Evolutionary conservation across 495 filamentous ascomycete genomes (phyloP).

Genomic region (Delitschia confertaspora): DNA sequence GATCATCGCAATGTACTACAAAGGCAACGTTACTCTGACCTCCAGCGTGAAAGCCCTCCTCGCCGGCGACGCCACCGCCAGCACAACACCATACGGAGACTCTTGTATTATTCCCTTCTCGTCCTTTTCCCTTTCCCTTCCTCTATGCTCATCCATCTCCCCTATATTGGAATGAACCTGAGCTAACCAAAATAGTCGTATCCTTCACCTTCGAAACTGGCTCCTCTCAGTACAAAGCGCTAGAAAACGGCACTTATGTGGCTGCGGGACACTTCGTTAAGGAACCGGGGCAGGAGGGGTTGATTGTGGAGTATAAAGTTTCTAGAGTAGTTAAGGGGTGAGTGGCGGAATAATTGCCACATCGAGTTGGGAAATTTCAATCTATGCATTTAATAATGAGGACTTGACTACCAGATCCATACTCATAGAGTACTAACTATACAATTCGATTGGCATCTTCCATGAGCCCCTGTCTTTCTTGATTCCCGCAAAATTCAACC

Average conservation of each 20-base stretch:
- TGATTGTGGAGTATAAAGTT: conserved; percentile 26
- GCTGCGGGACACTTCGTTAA: conserved; percentile 22
- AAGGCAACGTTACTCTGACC: conserved; percentile 20
- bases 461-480: no score
- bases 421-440: no score
- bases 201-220: conserved; percentile 24
- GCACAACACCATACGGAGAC: conserved; percentile 19
- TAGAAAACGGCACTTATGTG: conserved; percentile 20
- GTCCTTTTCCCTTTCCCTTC: background rate
- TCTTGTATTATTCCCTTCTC: conserved; percentile 8
- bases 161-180: no score
- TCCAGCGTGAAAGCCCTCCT: conserved; percentile 19
- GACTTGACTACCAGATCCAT: no score
- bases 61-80: conserved; percentile 7
- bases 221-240: conserved; percentile 17
- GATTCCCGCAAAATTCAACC: no score
- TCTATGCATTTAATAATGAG: no score
- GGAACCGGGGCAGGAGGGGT: conserved; percentile 7
- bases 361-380: no score
- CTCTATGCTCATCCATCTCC: background rate
- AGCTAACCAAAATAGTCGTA: no score
- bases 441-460: no score
- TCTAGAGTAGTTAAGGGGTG: conserved; percentile 14
- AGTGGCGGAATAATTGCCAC: no score
- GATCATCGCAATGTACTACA: conserved; percentile 27